Percentiles rank a stretch among this genome's conserved stretches.
Evolutionary conservation across 805 yeast genomes (phyloP).

Genomic region (Grigorovia humatica): DNA sequence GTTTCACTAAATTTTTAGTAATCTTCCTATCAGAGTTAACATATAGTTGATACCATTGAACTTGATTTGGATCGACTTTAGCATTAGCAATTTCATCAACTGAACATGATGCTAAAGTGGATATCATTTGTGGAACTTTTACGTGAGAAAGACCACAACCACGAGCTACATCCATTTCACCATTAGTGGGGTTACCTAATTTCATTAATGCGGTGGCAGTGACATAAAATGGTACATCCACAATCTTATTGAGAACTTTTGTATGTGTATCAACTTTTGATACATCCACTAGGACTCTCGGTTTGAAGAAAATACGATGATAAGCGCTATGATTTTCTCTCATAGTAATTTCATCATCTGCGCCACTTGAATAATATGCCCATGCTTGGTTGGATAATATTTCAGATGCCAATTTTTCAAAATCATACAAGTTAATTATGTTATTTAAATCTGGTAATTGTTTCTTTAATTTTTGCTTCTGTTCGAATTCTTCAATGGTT

Average conservation of each 20-base stretch:
- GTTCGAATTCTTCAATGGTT: constrained; percentile 22
- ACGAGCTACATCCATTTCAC: constrained; percentile 76
- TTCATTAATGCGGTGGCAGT: constrained; percentile 90
- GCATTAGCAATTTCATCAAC: constrained; percentile 76
- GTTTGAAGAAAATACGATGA: constrained; percentile 81
- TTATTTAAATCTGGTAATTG: constrained; percentile 60
- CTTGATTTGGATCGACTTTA: constrained; percentile 45
- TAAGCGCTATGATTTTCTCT: constrained; percentile 88
- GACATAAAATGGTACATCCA: constrained; percentile 73
- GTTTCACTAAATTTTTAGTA: constrained; percentile 49
- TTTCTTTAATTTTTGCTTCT: constrained; percentile 24
- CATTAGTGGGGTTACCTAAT: constrained; percentile 78
- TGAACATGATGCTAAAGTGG: constrained; percentile 83
- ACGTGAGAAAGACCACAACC: constrained; percentile 65
- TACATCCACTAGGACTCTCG: constrained; percentile 75
- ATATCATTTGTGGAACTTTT: constrained; percentile 70
- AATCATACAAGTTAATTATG: constrained; percentile 72
- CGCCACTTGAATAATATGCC: constrained; percentile 87
- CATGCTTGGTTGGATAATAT: constrained; percentile 73
- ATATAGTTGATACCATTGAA: constrained; percentile 84
- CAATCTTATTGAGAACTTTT: constrained; percentile 60
- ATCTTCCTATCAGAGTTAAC: constrained; percentile 68
- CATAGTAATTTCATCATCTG: constrained; percentile 85
- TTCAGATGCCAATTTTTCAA: constrained; percentile 75
- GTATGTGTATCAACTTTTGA: constrained; percentile 59